Evolutionary conservation across 257 asterid genomes (phyloP).

Genomic region (Anisodus tanguticus): DNA sequence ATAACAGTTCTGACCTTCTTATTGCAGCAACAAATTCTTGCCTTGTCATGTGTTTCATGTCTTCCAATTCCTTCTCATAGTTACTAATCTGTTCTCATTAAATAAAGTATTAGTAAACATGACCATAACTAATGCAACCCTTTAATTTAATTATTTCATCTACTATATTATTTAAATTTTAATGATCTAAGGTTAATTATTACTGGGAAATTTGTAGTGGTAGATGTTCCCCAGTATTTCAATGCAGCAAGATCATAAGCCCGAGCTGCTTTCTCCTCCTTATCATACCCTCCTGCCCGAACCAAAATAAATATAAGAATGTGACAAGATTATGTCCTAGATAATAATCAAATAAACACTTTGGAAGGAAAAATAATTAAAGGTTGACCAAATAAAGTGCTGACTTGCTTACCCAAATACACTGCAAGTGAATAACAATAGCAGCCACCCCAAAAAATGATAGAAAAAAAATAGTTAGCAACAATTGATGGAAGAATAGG

Average conservation of each 20-base stretch:
- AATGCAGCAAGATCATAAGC: constrained; percentile 91
- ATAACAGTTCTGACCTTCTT: constrained; percentile 58
- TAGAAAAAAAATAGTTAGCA: background rate
- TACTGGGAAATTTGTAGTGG: constrained; percentile 92
- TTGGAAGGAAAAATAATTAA: background rate
- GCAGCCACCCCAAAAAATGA: constrained; percentile 26
- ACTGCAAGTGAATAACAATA: constrained; percentile 45
- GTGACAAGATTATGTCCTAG: background rate
- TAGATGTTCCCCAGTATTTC: constrained; percentile 95
- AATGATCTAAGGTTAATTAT: background rate
- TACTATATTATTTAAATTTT: background rate
- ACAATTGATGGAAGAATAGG: background rate
- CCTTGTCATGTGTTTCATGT: constrained; percentile 92
- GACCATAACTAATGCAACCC: background rate
- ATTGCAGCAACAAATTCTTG: constrained; percentile 96
- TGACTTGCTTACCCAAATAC: constrained; percentile 71
- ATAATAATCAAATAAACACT: background rate
- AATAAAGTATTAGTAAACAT: background rate
- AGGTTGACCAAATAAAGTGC: background rate
- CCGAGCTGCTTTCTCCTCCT: constrained; percentile 96
- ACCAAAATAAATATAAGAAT: background rate
- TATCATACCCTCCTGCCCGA: constrained; percentile 88
- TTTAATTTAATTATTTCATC: background rate
- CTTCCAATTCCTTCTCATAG: constrained; percentile 93
- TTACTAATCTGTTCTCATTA: constrained; percentile 59